These are phyloP conservation scores for Ophiostoma tasmaniense DNA, from an alignment of 2,329 filamentous ascomycete genomes.

Conservation along the genomic window DNA sequence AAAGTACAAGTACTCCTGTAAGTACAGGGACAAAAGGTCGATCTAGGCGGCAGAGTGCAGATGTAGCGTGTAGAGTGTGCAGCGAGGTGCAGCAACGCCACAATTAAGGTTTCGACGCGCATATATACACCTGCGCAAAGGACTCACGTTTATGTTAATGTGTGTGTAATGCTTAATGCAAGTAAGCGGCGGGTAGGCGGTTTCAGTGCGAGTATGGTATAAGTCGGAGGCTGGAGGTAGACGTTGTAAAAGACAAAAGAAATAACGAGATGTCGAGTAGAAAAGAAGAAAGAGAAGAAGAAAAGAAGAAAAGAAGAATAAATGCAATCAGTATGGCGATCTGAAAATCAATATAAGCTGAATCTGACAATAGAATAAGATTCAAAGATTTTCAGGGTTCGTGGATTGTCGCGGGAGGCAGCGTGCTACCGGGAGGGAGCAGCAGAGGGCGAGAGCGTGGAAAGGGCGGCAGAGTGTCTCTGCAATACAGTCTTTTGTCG, in stretches of 20 bases:
- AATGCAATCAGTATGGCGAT: not conserved
- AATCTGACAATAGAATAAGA: too few relatives aligned
- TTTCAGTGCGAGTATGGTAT: conserved; percentile 7
- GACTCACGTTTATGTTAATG: conserved; percentile 1
- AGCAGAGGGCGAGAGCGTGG: not conserved
- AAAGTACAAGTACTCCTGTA: too few relatives aligned
- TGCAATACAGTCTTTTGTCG: not conserved
- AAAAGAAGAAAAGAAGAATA: not conserved
- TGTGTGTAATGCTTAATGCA: too few relatives aligned
- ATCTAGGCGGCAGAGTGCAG: not conserved
- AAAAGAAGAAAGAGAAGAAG: not conserved
- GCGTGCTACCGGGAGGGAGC: not conserved
- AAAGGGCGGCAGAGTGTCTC: not conserved
- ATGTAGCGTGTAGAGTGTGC: not conserved
- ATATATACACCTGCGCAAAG: conserved; percentile 11
- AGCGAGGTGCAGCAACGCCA: not conserved
- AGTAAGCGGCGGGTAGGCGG: conserved; percentile 3
- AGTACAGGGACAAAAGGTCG: not conserved
- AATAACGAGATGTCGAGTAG: not conserved
- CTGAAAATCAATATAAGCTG: not conserved
- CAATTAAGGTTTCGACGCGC: conserved; percentile 19
- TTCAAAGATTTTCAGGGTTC: not conserved
- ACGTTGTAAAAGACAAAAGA: not conserved
- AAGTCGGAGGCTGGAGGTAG: not conserved
- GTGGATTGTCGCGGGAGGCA: not conserved